A percentile compares a stretch with the other conserved stretches of the same genome.
These are phyloP conservation scores for Leccinellum luteum DNA, from an alignment of 768 basidiomycete species.

Conservation along the genomic window DNA sequence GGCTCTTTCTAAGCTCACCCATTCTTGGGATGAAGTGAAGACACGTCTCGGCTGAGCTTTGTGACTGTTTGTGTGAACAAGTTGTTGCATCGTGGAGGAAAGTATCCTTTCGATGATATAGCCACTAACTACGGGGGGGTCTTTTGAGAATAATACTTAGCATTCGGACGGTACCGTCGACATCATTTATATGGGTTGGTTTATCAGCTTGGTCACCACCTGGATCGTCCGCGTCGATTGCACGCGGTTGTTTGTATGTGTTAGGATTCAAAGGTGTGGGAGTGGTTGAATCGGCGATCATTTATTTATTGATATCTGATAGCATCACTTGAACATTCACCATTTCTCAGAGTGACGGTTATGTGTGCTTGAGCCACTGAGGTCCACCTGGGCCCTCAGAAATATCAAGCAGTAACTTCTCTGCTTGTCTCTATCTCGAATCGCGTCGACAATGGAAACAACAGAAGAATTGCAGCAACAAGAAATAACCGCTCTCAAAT, in stretches of 20 bases:
- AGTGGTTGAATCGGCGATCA: conserved; percentile 1
- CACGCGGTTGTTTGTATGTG: conserved; percentile 21
- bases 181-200: no score
- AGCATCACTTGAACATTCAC: background rate
- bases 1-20: conserved; percentile 92
- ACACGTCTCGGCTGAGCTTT: conserved; percentile 90
- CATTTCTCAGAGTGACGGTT: conserved; percentile 21
- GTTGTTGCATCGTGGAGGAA: conserved; percentile 95
- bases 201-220: no score
- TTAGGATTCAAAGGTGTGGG: conserved; percentile 16
- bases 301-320: conserved; percentile 9
- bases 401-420: conserved; percentile 48
- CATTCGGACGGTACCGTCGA: conserved; percentile 75
- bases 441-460: conserved; percentile 56
- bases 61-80: conserved; percentile 95
- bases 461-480: conserved; percentile 62
- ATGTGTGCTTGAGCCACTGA: conserved; percentile 78
- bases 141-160: no score
- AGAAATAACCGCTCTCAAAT: conserved; percentile 77
- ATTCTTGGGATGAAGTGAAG: conserved; percentile 97
- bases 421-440: conserved; percentile 20
- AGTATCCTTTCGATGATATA: no score
- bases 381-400: conserved; percentile 63
- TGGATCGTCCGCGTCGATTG: no score
- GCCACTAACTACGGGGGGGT: no score